Percentiles rank a stretch among this genome's conserved stretches.
Evolutionary conservation across 352 stramenopile genomes (phyloP).

Genomic region (Phytophthora aleatoria): DNA sequence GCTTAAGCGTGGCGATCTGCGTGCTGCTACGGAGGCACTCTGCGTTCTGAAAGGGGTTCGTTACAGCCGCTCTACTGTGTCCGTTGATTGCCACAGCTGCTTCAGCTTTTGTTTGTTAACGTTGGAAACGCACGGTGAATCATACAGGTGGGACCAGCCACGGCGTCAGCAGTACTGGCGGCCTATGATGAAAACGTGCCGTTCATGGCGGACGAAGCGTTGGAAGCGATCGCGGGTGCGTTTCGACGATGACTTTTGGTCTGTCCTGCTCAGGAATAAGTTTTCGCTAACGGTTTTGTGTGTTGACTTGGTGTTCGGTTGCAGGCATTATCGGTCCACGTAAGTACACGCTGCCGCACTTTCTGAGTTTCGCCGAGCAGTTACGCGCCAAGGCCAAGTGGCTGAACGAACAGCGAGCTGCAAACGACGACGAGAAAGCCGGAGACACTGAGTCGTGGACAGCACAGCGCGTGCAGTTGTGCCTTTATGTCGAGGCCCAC

Average conservation of each 20-base stretch:
- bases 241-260: slow-evolving; percentile 9
- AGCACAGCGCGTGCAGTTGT: slow-evolving; percentile 71
- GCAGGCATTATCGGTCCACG: slow-evolving; percentile 68
- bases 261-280: slow-evolving; percentile 14
- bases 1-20: slow-evolving; percentile 35
- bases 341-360: slow-evolving; percentile 83
- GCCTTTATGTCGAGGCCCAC: slow-evolving; percentile 58
- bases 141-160: slow-evolving; percentile 74
- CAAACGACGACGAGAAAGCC: slow-evolving; percentile 28
- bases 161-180: slow-evolving; percentile 71
- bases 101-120: slow-evolving; percentile 8
- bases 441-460: slow-evolving; percentile 46
- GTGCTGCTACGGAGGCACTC: slow-evolving; percentile 56
- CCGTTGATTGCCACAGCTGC: slow-evolving; percentile 11
- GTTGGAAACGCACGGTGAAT: background rate
- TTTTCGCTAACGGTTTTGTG: slow-evolving; percentile 1
- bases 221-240: slow-evolving; percentile 69
- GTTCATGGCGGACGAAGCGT: slow-evolving; percentile 84
- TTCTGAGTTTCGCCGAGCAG: slow-evolving; percentile 62
- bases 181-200: slow-evolving; percentile 68
- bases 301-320: slow-evolving; percentile 5
- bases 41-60: slow-evolving; percentile 70
- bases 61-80: background rate
- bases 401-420: slow-evolving; percentile 49
- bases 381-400: slow-evolving; percentile 59